Evolutionary conservation across 352 stramenopile genomes (phyloP), one percentile per base, ranked within the genome.

Genomic region (Globisporangium takayamanum): DNA sequence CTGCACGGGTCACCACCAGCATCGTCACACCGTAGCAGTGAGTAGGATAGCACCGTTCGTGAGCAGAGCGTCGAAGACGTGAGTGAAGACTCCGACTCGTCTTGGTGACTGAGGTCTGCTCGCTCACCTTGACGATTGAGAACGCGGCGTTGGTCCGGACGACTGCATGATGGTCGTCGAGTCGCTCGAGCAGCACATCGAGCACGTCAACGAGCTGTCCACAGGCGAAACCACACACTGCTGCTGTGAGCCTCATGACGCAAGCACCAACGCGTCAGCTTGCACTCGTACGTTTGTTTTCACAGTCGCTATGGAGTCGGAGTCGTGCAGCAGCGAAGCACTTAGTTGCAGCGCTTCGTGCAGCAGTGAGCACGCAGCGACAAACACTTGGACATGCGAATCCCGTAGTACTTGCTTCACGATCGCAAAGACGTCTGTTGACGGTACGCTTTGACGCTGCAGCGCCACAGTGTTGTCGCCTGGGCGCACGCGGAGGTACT

Each of bases 101-200:
- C 28, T 3, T 33, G 28, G 28, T 33, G 28, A 33, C 28, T 33
- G 28, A 33, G 28, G 28, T 50, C 45, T 26, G n/a, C 15, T 26
- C n/a, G 37, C 47, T 5, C 20, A 69, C 57, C 58, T 76, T 65
- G 48, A 76, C 20, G 20, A 72, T 60, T 1, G 54, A 41, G 44
- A 74, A 76, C 0, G 69, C 69, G 3, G 66, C 59, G 57, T 76
- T 76, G 28, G 66, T 76, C 12, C 66, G 69, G 14, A 76, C 50
- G 2, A 53, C 30, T 0, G 63, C 39, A 18, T 69, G 62, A 2
- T 39, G 44, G 33, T 74, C 69, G n/a, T 67, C 60, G 0, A 76
- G 63, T 1, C 69, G 55, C n/a, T 25, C 10, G 1, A 55, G 6
- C 6, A 73, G 49, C 6, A 33, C 20, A 25, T 59, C 59, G 11